Evolutionary conservation across 805 yeast genomes (phyloP), one percentile per base, ranked within the genome.

Genomic region (Ogataea henricii): DNA sequence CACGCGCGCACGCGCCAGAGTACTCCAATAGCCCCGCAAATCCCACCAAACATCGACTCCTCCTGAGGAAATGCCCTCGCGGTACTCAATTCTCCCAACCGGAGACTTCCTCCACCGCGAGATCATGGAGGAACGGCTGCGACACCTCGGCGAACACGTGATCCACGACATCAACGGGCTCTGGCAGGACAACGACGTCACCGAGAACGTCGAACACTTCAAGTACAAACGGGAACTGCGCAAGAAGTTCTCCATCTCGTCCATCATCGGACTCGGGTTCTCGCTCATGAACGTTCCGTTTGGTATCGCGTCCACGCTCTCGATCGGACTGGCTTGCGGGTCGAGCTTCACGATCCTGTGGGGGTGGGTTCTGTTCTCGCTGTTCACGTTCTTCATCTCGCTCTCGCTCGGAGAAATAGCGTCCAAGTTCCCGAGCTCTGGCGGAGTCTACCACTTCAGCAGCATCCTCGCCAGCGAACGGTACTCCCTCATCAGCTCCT

Each of bases 261-360:
- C 91, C 0, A 80, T 87, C 38, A 78, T 87, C 18, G 96, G 94
- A 3, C 68, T 87, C 20, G 92, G 94, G 0, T 86, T 87, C 62
- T 82, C 90, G 1, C 67, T 87, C 26, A 85, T 87, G 91, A 87
- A 89, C 35, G 91, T 89, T 0, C 92, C 91, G 0, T 76, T 86
- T 56, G 90, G 92, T 1, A 75, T 87, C 56, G 81, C 89, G 8
- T 81, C 89, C 3, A 85, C 90, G 1, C 71, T 87, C 62, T 81
- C 84, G 59, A 83, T 84, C 25, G 85, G 88, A 3, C 67, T 87
- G 45, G 74, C 82, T 8, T 87, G 86, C 65, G 96, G 95, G 7
- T 89, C 90, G 1, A 84, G 85, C 44, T 81, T 82, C 12, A 85
- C 94, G 0, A 83, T 87, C 36, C 69, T 87, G 37, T 81, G 84